Evolutionary conservation across 441 rosid genomes (phyloP), one percentile per base, ranked within the genome.

Genomic region (Erodium trifolium): DNA sequence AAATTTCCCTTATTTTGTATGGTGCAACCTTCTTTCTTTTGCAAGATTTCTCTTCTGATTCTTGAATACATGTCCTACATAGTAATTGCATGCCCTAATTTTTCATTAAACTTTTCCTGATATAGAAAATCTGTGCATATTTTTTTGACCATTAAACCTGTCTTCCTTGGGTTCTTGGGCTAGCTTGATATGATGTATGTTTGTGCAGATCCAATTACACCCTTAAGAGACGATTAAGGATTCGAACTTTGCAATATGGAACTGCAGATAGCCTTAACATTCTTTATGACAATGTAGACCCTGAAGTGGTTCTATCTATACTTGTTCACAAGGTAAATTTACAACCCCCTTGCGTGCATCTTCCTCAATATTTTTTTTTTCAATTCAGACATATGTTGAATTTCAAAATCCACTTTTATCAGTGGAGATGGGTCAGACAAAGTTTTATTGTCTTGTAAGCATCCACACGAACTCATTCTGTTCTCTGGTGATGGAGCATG

Each of bases 311-410:
- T 77, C 83, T 94, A 67, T 86, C 96, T 3, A 73, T 92, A 68
- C 98, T 92, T 67, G 96, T 94, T 76, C 98, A 94, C 80, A 92
- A 90, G 96, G 99, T 92, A 75, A 49, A 31, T 66, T 67, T 70
- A 4, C 18, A 51, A 51, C 59, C 59, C 6, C 71, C 16, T 55
- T 35, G 62, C 68, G 72, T 57, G 29, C 67, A 63, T 43, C 63
- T 68, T 64, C 55, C 37, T 37, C 60, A 60, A 19, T 16, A 16
- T 59, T 13, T 49, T 49, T n/a, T 49, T 12, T 13, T 49, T 12
- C 57, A 49, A 49, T 49, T 49, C 17, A n/a, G 14, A 49, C 17
- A 49, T 9, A 11, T 12, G 14, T n/a, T 12, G 16, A 49, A 1
- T 49, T n/a, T 49, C 12, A n/a, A 49, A n/a, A 12, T 49, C 57